phyloP scores from a whole-genome alignment of 768 basidiomycete species.

The Suillus paluster region DNA sequence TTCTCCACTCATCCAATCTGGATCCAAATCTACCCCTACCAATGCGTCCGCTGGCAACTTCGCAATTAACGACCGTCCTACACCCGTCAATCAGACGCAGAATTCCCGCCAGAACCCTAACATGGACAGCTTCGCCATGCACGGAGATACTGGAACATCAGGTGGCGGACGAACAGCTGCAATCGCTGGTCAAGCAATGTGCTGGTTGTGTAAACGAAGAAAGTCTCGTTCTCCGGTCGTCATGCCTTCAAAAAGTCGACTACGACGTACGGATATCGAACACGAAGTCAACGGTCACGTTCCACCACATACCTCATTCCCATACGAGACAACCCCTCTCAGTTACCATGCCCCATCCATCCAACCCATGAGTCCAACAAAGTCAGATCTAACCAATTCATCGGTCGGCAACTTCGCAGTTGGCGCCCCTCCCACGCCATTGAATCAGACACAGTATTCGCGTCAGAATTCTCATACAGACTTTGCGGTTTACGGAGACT shows the following conservation, averaged over 20 bases:
- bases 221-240: slow-evolving; percentile 30
- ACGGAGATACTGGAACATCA: slow-evolving; percentile 35
- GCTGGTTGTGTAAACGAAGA: slow-evolving; percentile 45
- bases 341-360: slow-evolving; percentile 27
- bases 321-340: slow-evolving; percentile 26
- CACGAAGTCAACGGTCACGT: slow-evolving; percentile 14
- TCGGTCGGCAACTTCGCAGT: background rate
- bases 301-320: slow-evolving; percentile 38
- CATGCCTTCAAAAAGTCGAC: slow-evolving; percentile 27
- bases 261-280: slow-evolving; percentile 44
- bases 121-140: slow-evolving; percentile 19
- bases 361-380: slow-evolving; percentile 40
- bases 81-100: background rate
- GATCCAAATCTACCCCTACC: no score
- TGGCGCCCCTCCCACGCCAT: background rate
- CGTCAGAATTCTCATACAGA: slow-evolving; percentile 15
- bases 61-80: background rate
- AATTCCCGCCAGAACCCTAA: slow-evolving; percentile 22
- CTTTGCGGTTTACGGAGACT: no score
- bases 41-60: slow-evolving; percentile 3
- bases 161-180: slow-evolving; percentile 53
- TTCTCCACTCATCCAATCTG: slow-evolving; percentile 12
- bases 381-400: slow-evolving; percentile 11
- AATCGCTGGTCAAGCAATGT: slow-evolving; percentile 55
- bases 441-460: slow-evolving; percentile 13